Evolutionary conservation across 2,329 filamentous ascomycete genomes (phyloP), one percentile per base, ranked within the genome.

Genomic region (Colletotrichum sublineola): DNA sequence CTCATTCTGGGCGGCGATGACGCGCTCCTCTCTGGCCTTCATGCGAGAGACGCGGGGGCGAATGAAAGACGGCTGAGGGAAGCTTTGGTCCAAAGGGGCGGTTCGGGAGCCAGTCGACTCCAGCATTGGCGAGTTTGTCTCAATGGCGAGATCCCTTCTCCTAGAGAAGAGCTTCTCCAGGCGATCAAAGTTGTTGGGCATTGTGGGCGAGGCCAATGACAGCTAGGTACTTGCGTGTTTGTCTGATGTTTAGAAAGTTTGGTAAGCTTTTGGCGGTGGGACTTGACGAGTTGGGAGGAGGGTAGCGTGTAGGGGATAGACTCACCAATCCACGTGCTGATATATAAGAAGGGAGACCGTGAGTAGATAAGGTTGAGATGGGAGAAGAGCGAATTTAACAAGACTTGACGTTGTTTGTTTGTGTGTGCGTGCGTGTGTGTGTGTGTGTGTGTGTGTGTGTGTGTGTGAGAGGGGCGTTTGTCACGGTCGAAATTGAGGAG

Each of bases 51-150:
- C 82, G 48, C 83, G 89, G 36, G 89, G 89, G 57, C 86, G 83
- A 73, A 91, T 87, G 75, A 88, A 91, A 1, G 87, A 87, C 8
- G 87, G 84, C 29, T 83, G 83, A 5, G 87, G 87, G 73, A 88
- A 89, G 62, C 60, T 82, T 79, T 81, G 81, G 63, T 78, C 81
- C 33, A 77, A 63, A 11, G 73, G 63, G 38, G 70, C 69, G 76
- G 73, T 42, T 78, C 77, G 14, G 75, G 71, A 20, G 9, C 48
- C 40, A 31, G 50, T 29, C 36, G 52, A 63, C 12, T 72, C 68
- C 20, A 62, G 50, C 24, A 55, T 56, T 29, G 46, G 48, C 31
- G 31, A 33, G 15, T 14, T 31, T 20, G 58, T 57, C 31, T 74
- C 56, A 14, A 64, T 61, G 31, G 40, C 14, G 48, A 68, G 48